A percentile compares a stretch with the other conserved stretches of the same genome.
Evolutionary conservation across 768 basidiomycete genomes (phyloP).

Genomic region (Tephrocybe sp.): DNA sequence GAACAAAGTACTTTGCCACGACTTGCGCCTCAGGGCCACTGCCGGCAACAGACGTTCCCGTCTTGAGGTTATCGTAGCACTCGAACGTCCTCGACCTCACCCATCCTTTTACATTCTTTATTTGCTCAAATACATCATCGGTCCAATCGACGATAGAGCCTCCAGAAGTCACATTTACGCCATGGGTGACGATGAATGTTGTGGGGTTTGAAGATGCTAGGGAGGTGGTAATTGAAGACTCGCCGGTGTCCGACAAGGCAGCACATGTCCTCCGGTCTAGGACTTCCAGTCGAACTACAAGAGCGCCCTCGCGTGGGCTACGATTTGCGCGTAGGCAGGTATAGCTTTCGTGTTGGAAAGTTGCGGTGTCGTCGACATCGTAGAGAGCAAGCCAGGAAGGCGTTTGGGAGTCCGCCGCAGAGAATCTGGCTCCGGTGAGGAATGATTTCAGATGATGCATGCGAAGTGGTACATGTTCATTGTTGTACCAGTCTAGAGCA

Average conservation of each 20-base stretch:
- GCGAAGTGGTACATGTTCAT: conserved; percentile 52
- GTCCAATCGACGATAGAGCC: conserved; percentile 23
- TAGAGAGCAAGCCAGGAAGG: conserved; percentile 52
- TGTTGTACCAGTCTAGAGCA: conserved; percentile 52
- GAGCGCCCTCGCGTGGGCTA: conserved; percentile 39
- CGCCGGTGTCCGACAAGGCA: conserved; percentile 32
- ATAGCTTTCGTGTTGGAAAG: conserved; percentile 41
- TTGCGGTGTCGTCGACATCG: conserved; percentile 40
- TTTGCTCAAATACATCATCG: conserved; percentile 12
- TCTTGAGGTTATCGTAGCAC: conserved; percentile 39
- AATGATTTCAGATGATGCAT: conserved; percentile 44
- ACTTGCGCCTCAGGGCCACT: conserved; percentile 28
- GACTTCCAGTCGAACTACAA: conserved; percentile 39
- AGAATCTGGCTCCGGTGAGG: conserved; percentile 46
- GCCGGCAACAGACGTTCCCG: conserved; percentile 24
- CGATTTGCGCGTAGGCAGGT: conserved; percentile 42
- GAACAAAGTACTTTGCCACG: conserved; percentile 34
- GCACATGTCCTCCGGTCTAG: conserved; percentile 43
- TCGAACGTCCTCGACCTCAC: conserved; percentile 36
- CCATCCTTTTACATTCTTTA: conserved; percentile 32
- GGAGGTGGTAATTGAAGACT: conserved; percentile 28
- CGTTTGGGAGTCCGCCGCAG: conserved; percentile 30
- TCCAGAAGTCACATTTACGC: conserved; percentile 19
- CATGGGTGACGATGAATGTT: conserved; percentile 30
- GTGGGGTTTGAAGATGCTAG: conserved; percentile 30